Base-by-base conservation (phyloP, 306 rosid genomes). In the Gastrolobium villosum region DNA sequence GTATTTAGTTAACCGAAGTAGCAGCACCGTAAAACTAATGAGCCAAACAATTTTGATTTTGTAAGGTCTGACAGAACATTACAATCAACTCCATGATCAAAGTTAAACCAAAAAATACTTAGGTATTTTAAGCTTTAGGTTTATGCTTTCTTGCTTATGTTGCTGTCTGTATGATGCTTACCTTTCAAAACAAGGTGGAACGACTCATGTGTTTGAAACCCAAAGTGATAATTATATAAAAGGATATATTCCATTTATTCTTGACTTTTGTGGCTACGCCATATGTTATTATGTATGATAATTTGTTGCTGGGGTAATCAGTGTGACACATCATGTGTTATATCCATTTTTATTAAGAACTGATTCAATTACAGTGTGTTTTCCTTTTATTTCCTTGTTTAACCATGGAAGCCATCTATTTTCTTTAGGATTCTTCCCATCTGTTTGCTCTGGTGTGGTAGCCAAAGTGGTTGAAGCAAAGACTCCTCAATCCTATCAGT, bases 371-470 rank as follows among this genome's bases (percentile, higher is more conserved):
- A 41, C 48, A n/a, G 5, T 57, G 41, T 10, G 6, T 65, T 75
- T 49, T 55, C 41, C 40, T 60, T 71, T 5, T 60, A 39, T 82
- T 46, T 74, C 39, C 46, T 70, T 50, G 56, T 59, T 32, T 65
- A 76, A 72, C 78, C 41, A 41, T 74, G 65, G 59, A 32, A 20
- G 45, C 30, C 10, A 14, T 61, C 68, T 65, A 50, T 79, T 76
- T 66, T 59, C 44, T 54, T 82, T 37, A 93, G 99, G 93, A 36
- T 85, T 86, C 80, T 88, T 80, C 78, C 98, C 98, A 68, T 95
- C 99, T 75, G 85, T 93, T 78, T 84, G 89, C 87, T 88, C 91
- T 36, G 99, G 99, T 61, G 97, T 89, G 82, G 87, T 95, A 41
- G 86, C 99, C 26, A 93, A 95, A 86, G 90, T 93, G 57, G 93